phyloP scores from a whole-genome alignment of 257 asterid species.

The Echites panduratus region DNA sequence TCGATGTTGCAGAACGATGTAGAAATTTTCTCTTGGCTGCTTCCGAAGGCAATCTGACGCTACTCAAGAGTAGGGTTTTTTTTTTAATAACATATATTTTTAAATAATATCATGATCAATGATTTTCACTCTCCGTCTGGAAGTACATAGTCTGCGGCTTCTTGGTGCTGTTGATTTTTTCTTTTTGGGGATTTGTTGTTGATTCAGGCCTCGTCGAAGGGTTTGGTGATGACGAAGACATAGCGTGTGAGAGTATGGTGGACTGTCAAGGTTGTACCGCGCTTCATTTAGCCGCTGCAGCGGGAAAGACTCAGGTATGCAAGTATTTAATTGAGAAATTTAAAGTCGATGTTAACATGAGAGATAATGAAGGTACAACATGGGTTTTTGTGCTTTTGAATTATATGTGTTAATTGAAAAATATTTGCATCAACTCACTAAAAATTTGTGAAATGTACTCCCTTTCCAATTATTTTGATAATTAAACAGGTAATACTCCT shows the following conservation, averaged over 20 bases:
- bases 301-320: slow-evolving; percentile 20
- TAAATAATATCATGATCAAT: no score
- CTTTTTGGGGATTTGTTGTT: background rate
- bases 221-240: background rate
- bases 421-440: background rate
- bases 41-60: slow-evolving; percentile 7
- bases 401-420: no score
- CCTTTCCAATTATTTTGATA: background rate
- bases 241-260: background rate
- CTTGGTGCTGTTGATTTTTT: no score
- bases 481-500: slow-evolving; percentile 23
- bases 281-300: slow-evolving; percentile 19
- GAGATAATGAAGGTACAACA: background rate
- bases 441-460: no score
- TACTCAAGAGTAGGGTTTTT: slow-evolving; percentile 9
- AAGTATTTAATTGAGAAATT: slow-evolving; percentile 6
- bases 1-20: background rate
- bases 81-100: no score
- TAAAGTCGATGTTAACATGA: slow-evolving; percentile 5
- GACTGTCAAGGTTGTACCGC: slow-evolving; percentile 1
- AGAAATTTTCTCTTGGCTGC: background rate
- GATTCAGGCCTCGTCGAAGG: background rate
- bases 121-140: no score
- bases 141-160: no score
- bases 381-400: background rate